Evolutionary conservation across 495 filamentous ascomycete genomes (phyloP).

Genomic region (Daldinia vernicosa): DNA sequence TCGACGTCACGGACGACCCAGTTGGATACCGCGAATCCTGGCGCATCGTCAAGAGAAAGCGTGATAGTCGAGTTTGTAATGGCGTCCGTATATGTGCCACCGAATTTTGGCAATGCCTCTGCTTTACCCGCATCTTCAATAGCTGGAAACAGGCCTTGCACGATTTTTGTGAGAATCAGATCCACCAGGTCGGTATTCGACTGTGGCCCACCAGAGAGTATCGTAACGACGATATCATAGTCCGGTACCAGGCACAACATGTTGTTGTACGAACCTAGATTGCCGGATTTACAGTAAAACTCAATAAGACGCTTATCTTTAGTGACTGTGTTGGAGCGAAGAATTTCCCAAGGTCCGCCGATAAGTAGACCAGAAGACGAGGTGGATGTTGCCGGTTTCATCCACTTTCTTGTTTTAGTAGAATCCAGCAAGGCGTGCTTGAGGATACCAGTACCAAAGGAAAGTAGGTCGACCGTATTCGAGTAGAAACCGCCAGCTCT

Average conservation of each 20-base stretch:
- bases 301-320: slow-evolving; percentile 55
- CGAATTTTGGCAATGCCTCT: slow-evolving; percentile 51
- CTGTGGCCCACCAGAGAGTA: slow-evolving; percentile 54
- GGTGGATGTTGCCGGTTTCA: slow-evolving; percentile 62
- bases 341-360: slow-evolving; percentile 68
- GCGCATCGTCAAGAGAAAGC: slow-evolving; percentile 53
- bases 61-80: slow-evolving; percentile 54
- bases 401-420: slow-evolving; percentile 60
- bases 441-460: slow-evolving; percentile 61
- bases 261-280: slow-evolving; percentile 58
- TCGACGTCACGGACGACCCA: slow-evolving; percentile 56
- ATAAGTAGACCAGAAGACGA: slow-evolving; percentile 53
- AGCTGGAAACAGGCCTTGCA: slow-evolving; percentile 52
- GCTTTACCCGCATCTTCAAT: slow-evolving; percentile 57
- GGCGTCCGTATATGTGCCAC: slow-evolving; percentile 51
- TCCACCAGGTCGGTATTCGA: slow-evolving; percentile 37
- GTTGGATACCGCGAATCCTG: slow-evolving; percentile 51
- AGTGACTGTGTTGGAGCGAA: slow-evolving; percentile 47
- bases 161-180: slow-evolving; percentile 47
- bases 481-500: slow-evolving; percentile 62
- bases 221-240: slow-evolving; percentile 59
- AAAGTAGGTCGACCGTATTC: slow-evolving; percentile 60
- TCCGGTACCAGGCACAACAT: slow-evolving; percentile 60
- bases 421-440: slow-evolving; percentile 54
- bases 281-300: slow-evolving; percentile 66